Conservation (phyloP, 2,329 filamentous ascomycete genomes). For the Beauveria bassiana region DNA sequence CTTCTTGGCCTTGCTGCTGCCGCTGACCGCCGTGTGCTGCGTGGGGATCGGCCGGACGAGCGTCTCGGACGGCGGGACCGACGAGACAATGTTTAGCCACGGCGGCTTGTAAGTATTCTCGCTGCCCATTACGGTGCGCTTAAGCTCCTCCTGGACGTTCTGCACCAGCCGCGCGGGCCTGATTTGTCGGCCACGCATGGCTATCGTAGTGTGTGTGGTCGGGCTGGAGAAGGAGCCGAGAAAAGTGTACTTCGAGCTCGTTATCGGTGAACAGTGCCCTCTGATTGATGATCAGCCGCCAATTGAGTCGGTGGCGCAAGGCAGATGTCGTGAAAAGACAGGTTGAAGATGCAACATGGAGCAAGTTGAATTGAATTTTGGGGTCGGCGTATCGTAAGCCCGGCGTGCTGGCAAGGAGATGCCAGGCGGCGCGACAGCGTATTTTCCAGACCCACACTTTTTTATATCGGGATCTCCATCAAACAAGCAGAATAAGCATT, state of each 20-base stretch:
- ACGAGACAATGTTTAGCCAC: constrained; percentile 45
- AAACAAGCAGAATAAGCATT: background rate
- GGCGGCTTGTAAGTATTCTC: constrained; percentile 28
- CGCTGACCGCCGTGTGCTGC: constrained; percentile 33
- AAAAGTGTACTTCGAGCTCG: background rate
- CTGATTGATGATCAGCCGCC: background rate
- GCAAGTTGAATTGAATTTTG: constrained; percentile 13
- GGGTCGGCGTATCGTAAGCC: constrained; percentile 25
- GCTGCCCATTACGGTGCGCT: constrained; percentile 30
- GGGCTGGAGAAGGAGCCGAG: background rate
- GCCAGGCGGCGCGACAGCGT: background rate
- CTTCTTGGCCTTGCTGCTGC: constrained; percentile 34
- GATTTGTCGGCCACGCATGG: constrained; percentile 37
- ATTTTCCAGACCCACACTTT: constrained; percentile 8
- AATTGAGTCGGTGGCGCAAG: constrained; percentile 6
- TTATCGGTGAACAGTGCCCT: background rate
- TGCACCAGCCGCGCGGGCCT: constrained; percentile 40
- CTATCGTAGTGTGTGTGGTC: constrained; percentile 10
- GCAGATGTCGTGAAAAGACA: constrained; percentile 15
- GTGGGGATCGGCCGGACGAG: constrained; percentile 45
- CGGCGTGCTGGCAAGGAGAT: constrained; percentile 15
- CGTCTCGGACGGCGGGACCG: constrained; percentile 51
- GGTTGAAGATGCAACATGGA: background rate
- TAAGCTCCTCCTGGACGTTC: constrained; percentile 36
- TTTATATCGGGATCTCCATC: background rate